phyloP scores from a whole-genome alignment of 1,139 yeast species.

The Geotrichum bryndzae region DNA sequence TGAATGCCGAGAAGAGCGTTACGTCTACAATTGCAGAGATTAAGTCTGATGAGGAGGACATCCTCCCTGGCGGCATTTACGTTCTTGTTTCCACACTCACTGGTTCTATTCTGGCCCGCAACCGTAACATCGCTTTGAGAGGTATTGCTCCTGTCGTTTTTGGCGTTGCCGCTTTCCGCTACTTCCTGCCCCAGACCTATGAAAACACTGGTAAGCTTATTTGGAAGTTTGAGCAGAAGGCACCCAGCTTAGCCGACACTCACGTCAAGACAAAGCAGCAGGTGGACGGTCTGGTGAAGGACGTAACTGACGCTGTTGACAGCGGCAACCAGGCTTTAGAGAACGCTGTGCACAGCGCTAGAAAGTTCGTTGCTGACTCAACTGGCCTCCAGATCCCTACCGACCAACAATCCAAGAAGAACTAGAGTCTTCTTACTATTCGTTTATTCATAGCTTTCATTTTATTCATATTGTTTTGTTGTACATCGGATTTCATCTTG shows the following conservation, averaged over 20 bases:
- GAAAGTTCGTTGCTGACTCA: slow-evolving; percentile 48
- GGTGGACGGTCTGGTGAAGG: slow-evolving; percentile 45
- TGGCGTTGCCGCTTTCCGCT: slow-evolving; percentile 64
- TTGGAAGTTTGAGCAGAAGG: slow-evolving; percentile 60
- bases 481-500: not conserved
- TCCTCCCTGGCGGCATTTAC: slow-evolving; percentile 71
- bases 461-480: not conserved
- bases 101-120: slow-evolving; percentile 76
- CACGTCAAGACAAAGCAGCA: slow-evolving; percentile 48
- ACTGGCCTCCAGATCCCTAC: slow-evolving; percentile 44
- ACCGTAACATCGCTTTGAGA: slow-evolving; percentile 55
- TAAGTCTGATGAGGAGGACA: slow-evolving; percentile 65
- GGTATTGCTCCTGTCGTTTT: slow-evolving; percentile 56
- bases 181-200: slow-evolving; percentile 75
- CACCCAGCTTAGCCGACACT: slow-evolving; percentile 62
- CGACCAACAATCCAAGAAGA: slow-evolving; percentile 14
- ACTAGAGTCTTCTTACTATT: slow-evolving; percentile 1
- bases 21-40: slow-evolving; percentile 62
- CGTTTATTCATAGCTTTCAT: not conserved
- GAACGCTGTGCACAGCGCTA: slow-evolving; percentile 41
- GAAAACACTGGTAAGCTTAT: slow-evolving; percentile 54
- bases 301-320: slow-evolving; percentile 40
- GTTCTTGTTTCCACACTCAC: slow-evolving; percentile 68
- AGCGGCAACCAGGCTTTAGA: slow-evolving; percentile 36
- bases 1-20: slow-evolving; percentile 59